Evolutionary conservation across 177 flowering plant genomes (phyloP).

Genomic region (Tripterygium wilfordii): DNA sequence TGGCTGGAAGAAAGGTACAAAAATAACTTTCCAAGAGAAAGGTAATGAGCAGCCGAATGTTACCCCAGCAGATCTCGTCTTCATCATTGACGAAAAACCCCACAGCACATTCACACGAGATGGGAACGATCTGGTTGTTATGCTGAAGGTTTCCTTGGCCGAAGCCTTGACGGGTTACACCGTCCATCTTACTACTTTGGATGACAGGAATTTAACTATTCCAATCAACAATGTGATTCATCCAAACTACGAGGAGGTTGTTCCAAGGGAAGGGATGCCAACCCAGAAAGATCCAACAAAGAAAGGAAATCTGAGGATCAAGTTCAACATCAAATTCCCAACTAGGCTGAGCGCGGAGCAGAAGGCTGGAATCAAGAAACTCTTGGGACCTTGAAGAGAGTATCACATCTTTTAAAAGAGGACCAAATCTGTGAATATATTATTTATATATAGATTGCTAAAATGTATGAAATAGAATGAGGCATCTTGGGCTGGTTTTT

Average conservation of each 20-base stretch:
- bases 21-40: constrained; percentile 78
- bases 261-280: constrained; percentile 76
- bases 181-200: constrained; percentile 56
- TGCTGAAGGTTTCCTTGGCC: constrained; percentile 44
- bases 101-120: constrained; percentile 63
- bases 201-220: constrained; percentile 57
- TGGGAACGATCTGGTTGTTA: constrained; percentile 57
- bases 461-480: too few relatives aligned
- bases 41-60: constrained; percentile 60
- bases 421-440: too few relatives aligned
- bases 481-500: too few relatives aligned
- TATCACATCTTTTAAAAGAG: too few relatives aligned
- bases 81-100: constrained; percentile 74
- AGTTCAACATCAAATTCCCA: constrained; percentile 72
- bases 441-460: too few relatives aligned
- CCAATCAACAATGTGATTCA: constrained; percentile 56
- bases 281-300: constrained; percentile 58
- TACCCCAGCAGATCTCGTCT: constrained; percentile 59
- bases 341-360: constrained; percentile 55
- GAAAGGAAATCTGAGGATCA: constrained; percentile 67
- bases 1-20: constrained; percentile 87
- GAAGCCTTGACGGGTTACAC: constrained; percentile 76
- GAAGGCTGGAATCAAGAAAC: constrained; percentile 54
- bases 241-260: constrained; percentile 63
- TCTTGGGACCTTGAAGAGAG: constrained; percentile 23